phyloP scores from a whole-genome alignment of 139 green algal species.

The Trebouxia sp. region DNA sequence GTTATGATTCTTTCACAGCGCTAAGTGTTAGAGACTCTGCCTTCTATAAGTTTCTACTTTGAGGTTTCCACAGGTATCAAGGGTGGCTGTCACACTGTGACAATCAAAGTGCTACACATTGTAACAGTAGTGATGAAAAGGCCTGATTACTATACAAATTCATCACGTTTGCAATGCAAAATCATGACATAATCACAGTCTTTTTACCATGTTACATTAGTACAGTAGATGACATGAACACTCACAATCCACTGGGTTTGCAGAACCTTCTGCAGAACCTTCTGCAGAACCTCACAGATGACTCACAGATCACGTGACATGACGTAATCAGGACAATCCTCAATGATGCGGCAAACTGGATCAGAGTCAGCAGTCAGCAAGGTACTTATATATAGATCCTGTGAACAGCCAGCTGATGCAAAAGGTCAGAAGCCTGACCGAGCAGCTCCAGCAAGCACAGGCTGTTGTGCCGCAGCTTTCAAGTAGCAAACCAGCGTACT shows the following conservation, averaged over 20 bases:
- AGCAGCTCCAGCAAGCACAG: too few relatives aligned
- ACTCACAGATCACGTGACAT: neutral
- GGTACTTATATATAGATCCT: neutral
- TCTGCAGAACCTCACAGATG: neutral
- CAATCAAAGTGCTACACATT: too few relatives aligned
- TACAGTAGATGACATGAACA: neutral
- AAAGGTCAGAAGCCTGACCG: too few relatives aligned
- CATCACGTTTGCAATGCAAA: neutral
- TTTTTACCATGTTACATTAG: neutral
- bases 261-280: neutral
- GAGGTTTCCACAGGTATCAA: too few relatives aligned
- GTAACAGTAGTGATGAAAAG: neutral
- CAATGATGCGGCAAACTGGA: neutral
- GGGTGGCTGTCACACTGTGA: neutral
- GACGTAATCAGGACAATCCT: neutral
- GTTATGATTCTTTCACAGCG: too few relatives aligned
- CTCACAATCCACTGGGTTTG: too few relatives aligned
- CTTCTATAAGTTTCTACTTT: too few relatives aligned
- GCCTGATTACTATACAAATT: neutral
- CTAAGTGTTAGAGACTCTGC: too few relatives aligned
- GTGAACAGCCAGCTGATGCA: too few relatives aligned
- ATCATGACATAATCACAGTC: neutral
- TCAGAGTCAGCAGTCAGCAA: neutral
- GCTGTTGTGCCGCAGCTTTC: too few relatives aligned
- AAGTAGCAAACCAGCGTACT: too few relatives aligned